These are phyloP conservation scores for Sambucus nigra DNA, from an alignment of 129 eudicot genomes.

Conservation along the genomic window DNA sequence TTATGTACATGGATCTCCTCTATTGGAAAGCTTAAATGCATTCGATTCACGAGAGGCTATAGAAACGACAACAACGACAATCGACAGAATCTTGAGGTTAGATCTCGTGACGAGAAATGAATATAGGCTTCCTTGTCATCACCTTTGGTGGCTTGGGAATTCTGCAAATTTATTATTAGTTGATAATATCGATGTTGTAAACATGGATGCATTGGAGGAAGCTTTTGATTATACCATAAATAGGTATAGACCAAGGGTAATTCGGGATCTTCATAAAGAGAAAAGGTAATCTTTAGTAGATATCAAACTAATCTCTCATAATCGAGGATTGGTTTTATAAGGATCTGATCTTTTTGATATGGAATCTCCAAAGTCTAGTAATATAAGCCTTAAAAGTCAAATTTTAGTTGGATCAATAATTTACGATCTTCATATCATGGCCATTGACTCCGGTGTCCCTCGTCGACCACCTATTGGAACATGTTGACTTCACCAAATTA, in stretches of 20 bases:
- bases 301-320: constrained; percentile 51
- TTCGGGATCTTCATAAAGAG: constrained; percentile 73
- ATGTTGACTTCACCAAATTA: constrained; percentile 73
- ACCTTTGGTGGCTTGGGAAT: constrained; percentile 95
- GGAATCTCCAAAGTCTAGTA: constrained; percentile 53
- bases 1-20: constrained; percentile 86
- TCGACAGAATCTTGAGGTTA: constrained; percentile 84
- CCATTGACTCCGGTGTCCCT: constrained; percentile 96
- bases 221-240: constrained; percentile 68
- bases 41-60: constrained; percentile 66
- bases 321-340: constrained; percentile 39
- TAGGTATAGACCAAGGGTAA: constrained; percentile 66
- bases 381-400: constrained; percentile 39
- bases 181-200: constrained; percentile 49
- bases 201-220: constrained; percentile 56
- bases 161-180: constrained; percentile 76
- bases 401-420: constrained; percentile 31
- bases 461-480: constrained; percentile 96
- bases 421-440: constrained; percentile 54
- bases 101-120: constrained; percentile 97
- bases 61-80: constrained; percentile 80
- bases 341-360: constrained; percentile 53
- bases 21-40: constrained; percentile 67
- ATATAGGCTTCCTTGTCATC: constrained; percentile 88
- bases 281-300: constrained; percentile 78